Base-by-base conservation (phyloP, 129 eudicot genomes). In the sunflower (Helianthus annuus) region DNA sequence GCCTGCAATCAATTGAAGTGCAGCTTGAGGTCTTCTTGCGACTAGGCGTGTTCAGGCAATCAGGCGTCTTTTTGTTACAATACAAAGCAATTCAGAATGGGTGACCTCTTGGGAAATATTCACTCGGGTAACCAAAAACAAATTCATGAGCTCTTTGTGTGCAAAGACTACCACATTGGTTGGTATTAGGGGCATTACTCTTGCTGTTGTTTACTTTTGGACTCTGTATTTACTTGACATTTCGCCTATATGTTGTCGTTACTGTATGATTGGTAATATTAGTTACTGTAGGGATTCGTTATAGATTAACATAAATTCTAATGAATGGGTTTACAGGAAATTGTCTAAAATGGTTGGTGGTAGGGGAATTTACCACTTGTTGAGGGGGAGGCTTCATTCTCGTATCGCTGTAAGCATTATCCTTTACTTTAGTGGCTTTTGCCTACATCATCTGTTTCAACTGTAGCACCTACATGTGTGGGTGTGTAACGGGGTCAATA, bases 361-460 rank as follows among this genome's bases (percentile, higher is more conserved):
- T 75, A 83, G 96, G 87, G 83, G 87, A 65, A 55, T 88, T 71
- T 83, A 84, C 75, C 90, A 81, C 77, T 78, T 91, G 82, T 83
- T 91, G 79, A 88, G 76, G 83, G 87, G 87, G 56, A 86, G 84
- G 36, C 81, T 85, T 61, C 85, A 86, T 52, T 78, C 88, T 75
- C 87, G 79, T 53, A 78, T 80, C 52, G 61, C 82, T 78, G 97
- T 91, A 91, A 85, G 85, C 64, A 63, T 74, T 64, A 61, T 58
- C 34, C 0, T 24, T 60, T 49, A 14, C 39, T 59, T 42, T 8
- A 39, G 10, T 77, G 48, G 32, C 34, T 62, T 42, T 61, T 63
- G 56, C 10, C 24, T 61, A 53, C 65, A 22, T 52, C 34, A n/a
- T 62, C 27, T 73, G 52, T 48, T 48, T 62, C 15, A 24, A 65